Conservation (phyloP, 2,329 filamentous ascomycete species). For the Fusarium sp. region DNA sequence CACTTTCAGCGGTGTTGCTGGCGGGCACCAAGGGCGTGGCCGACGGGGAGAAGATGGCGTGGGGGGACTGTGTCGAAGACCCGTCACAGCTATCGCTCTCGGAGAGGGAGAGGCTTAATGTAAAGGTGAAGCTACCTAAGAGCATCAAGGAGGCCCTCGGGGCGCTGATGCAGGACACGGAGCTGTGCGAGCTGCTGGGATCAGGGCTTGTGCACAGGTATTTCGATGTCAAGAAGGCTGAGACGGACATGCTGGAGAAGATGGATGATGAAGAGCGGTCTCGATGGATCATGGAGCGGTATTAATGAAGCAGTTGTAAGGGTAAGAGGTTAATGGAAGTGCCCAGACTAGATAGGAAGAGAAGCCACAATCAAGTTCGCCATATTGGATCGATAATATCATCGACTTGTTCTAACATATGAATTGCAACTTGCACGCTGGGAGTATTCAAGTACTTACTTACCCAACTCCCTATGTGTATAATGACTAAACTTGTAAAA, state of each 20-base stretch:
- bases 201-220: constrained; percentile 67
- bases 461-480: too few relatives aligned
- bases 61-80: constrained; percentile 66
- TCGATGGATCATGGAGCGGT: constrained; percentile 74
- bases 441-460: too few relatives aligned
- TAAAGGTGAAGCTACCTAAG: constrained; percentile 65
- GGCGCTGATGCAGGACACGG: constrained; percentile 60
- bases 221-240: constrained; percentile 67
- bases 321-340: too few relatives aligned
- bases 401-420: not conserved
- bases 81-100: constrained; percentile 61
- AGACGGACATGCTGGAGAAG: constrained; percentile 55
- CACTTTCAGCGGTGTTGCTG: constrained; percentile 48
- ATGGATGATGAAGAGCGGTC: constrained; percentile 62
- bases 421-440: not conserved
- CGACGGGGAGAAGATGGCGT: constrained; percentile 53
- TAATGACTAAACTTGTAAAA: too few relatives aligned
- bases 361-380: not conserved
- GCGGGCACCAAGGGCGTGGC: constrained; percentile 46
- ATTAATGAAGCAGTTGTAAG: constrained; percentile 47
- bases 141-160: constrained; percentile 66
- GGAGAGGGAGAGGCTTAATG: constrained; percentile 64
- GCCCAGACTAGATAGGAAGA: not conserved
- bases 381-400: not conserved
- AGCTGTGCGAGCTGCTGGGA: constrained; percentile 60